Evolutionary conservation across 2,329 filamentous ascomycete species (phyloP).

Genomic region (Trichophyton mentagrophytes): DNA sequence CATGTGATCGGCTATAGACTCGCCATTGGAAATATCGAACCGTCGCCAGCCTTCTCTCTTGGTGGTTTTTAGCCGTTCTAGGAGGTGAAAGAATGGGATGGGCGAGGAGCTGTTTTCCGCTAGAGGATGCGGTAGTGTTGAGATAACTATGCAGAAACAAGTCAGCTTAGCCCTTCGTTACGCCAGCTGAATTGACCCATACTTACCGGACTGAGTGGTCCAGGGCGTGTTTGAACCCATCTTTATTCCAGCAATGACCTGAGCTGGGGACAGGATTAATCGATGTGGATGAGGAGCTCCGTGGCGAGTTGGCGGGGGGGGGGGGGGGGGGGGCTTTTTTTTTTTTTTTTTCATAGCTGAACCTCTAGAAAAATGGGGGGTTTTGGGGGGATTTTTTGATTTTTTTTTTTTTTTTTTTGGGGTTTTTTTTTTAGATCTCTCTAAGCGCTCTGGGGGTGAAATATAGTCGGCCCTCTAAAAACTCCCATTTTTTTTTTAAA

Average conservation of each 20-base stretch:
- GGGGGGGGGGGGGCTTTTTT: no score
- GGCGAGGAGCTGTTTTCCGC: conserved; percentile 55
- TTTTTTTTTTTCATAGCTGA: no score
- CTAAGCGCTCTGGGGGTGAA: no score
- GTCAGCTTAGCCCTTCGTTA: neutral
- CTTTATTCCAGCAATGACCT: neutral
- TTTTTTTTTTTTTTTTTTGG: no score
- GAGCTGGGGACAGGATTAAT: neutral
- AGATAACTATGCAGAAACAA: conserved; percentile 41
- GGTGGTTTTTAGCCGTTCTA: conserved; percentile 88
- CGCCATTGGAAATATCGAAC: conserved; percentile 62
- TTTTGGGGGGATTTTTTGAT: no score
- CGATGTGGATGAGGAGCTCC: neutral
- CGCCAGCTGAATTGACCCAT: no score
- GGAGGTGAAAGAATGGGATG: conserved; percentile 82
- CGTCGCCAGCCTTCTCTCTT: conserved; percentile 93
- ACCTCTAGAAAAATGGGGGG: no score
- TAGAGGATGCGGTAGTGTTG: conserved; percentile 49
- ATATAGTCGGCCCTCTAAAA: no score
- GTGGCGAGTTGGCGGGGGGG: neutral
- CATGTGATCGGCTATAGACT: conserved; percentile 98
- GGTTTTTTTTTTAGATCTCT: no score
- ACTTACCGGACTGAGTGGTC: neutral
- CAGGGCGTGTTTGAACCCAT: conserved; percentile 5
- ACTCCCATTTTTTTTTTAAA: no score